Evolutionary conservation across 2,329 filamentous ascomycete species (phyloP), one percentile per base, ranked within the genome.

Genomic region (Xylariaceae sp.): DNA sequence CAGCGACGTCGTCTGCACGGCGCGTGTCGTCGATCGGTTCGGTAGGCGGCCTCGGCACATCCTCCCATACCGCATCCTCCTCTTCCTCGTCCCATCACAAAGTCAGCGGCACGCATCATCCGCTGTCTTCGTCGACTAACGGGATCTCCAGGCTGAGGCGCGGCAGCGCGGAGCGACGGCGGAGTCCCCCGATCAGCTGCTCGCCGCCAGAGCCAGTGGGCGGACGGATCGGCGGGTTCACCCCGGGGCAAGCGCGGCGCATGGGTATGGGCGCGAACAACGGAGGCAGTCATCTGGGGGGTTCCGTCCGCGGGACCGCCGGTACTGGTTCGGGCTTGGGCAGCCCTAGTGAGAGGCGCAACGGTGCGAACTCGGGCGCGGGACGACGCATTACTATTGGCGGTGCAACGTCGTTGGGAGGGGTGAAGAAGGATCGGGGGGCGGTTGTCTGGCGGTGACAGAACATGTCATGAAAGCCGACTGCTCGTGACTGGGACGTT

Each of bases 121-220:
- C 66, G 12, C 58, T 72, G 31, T 66, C 75, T 6, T 76, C 73
- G 52, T 68, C 62, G 49, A 65, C 72, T 6, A 79, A 79, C 55
- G 77, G 76, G 33, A 75, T 81, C 51, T 78, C 73, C 31, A 67
- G 76, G 33, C 65, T 76, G 40, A 66, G 76, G 31, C 66, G 75
- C 30, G 67, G 67, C 45, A 76, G 72, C 45, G 57, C 67, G 2
- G 74, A 78, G 57, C 65, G 73, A 36, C 67, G 72, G 28, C 65
- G 69, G 38, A 76, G 72, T 45, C 75, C 76, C 11, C 76, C 77
- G 12, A 68, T 79, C 51, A 58, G 65, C 26, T 79, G 73, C 59
- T 74, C 73, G 28, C 70, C 76, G 2, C 62, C 66, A 2, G 68
- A 73, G 17, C 13, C 16, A 7, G n/a, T 15, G 51, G 41, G 63